phyloP scores from a whole-genome alignment of 2,329 filamentous ascomycete species.

The Rasamsonia emersonii region DNA sequence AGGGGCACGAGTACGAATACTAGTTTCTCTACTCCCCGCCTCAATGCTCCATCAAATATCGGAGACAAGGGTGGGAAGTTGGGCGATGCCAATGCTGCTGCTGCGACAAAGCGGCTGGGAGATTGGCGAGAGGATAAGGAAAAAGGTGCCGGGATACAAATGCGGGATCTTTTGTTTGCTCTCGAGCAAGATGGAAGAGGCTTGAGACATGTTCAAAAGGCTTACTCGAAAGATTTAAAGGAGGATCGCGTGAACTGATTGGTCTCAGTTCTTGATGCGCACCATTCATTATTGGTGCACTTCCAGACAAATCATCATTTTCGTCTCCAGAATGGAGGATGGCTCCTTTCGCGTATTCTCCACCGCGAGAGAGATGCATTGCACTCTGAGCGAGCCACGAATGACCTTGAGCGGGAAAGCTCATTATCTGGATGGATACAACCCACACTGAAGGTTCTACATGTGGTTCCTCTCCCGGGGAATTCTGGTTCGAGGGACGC shows the following conservation, averaged over 20 bases:
- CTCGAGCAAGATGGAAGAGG: conserved; percentile 66
- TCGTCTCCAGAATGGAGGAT: too few species aligned
- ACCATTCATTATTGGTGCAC: too few species aligned
- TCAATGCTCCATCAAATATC: conserved; percentile 20
- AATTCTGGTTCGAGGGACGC: too few species aligned
- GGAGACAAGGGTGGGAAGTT: conserved; percentile 21
- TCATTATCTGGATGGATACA: too few species aligned
- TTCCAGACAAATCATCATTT: too few species aligned
- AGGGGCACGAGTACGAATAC: conserved; percentile 25
- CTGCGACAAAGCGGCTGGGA: conserved; percentile 53
- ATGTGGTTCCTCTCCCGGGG: too few species aligned
- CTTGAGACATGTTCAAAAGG: conserved; percentile 34
- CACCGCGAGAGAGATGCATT: too few species aligned
- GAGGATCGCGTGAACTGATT: conserved; percentile 28
- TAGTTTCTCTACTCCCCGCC: conserved; percentile 31
- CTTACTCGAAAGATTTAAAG: conserved; percentile 34
- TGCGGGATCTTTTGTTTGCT: conserved; percentile 71
- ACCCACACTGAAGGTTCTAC: too few species aligned
- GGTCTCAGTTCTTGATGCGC: background rate
- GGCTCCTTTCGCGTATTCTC: too few species aligned
- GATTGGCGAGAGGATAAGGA: conserved; percentile 69
- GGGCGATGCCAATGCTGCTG: conserved; percentile 24
- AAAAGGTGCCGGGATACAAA: conserved; percentile 69
- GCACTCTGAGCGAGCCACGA: too few species aligned
- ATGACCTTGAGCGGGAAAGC: too few species aligned